These are phyloP conservation scores for Chaetomium sp. DNA, from an alignment of 2,329 filamentous ascomycete species.

Conservation along the genomic window DNA sequence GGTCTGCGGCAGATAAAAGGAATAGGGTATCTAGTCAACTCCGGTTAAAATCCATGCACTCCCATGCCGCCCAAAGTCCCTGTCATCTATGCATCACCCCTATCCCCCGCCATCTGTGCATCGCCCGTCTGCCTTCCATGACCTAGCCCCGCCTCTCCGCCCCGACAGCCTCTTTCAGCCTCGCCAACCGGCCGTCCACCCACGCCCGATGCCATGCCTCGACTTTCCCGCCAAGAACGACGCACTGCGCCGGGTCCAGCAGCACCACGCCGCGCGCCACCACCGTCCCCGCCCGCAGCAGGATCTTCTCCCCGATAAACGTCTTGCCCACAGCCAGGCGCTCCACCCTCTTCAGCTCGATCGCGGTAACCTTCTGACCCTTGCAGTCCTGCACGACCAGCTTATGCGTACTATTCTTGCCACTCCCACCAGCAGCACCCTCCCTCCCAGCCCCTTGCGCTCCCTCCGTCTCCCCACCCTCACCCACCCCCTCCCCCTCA, in stretches of 20 bases:
- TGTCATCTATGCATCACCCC: neutral
- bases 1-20: neutral
- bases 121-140: neutral
- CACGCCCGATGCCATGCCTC: constrained; percentile 79
- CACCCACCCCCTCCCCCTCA: constrained; percentile 52
- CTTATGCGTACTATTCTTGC: constrained; percentile 68
- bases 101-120: neutral
- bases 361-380: constrained; percentile 68
- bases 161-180: constrained; percentile 57
- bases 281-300: constrained; percentile 65
- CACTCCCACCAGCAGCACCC: constrained; percentile 14
- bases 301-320: constrained; percentile 77
- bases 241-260: constrained; percentile 67
- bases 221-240: constrained; percentile 85
- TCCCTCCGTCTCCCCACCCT: constrained; percentile 45
- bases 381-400: constrained; percentile 78
- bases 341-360: constrained; percentile 70
- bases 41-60: neutral
- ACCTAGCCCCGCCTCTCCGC: constrained; percentile 5
- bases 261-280: constrained; percentile 78
- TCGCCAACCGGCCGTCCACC: constrained; percentile 69
- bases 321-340: constrained; percentile 66
- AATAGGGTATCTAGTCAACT: neutral
- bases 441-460: constrained; percentile 1
- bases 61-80: neutral